Base-by-base conservation (phyloP, 148 eudicot genomes). In the Talinum fruticosum region DNA sequence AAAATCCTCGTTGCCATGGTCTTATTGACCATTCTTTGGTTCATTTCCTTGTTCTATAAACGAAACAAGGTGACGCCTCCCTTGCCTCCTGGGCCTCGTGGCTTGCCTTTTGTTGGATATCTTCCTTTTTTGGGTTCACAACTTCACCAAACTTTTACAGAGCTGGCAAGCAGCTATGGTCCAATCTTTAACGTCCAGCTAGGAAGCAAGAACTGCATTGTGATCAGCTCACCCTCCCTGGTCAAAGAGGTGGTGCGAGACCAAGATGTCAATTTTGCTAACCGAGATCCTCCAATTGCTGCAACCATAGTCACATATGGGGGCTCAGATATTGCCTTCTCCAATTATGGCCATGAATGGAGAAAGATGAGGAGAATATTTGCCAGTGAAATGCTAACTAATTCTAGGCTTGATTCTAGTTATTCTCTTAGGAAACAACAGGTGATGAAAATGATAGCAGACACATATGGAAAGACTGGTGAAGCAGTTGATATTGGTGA, bases 101-200 rank as follows among this genome's bases (percentile, higher is more conserved):
- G 87, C 82, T 38, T 89, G 33, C 89, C 90, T 6, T 29, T 86
- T 4, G 49, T 89, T 0, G 88, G 90, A 5, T 84, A 82, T 54
- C 69, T 89, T 12, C 85, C 86, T 4, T 87, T 84, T 64, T 75
- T 83, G 0, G 71, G 76, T 47, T 26, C 79, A 0, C 72, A 85
- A 36, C 69, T 87, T 26, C 90, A 80, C 70, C 61, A 14, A 28
- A 35, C 73, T 8, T 83, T 86, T 70, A 59, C 78, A 3, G 66
- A 80, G 1, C 66, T 86, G 71, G 83, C 87, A 14, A 34, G 33
- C 0, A 21, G 37, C 30, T 84, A 84, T 30, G 89, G 91, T 37
- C 89, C 92, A 12, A 81, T 88, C 35, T 81, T 67, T 70, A 79
- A 65, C 69, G 45, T 85, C 54, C 57, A 61, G 64, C 83, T 86